These are phyloP conservation scores for Salix arbutifolia DNA, from an alignment of 345 rosid species.

Conservation along the genomic window DNA sequence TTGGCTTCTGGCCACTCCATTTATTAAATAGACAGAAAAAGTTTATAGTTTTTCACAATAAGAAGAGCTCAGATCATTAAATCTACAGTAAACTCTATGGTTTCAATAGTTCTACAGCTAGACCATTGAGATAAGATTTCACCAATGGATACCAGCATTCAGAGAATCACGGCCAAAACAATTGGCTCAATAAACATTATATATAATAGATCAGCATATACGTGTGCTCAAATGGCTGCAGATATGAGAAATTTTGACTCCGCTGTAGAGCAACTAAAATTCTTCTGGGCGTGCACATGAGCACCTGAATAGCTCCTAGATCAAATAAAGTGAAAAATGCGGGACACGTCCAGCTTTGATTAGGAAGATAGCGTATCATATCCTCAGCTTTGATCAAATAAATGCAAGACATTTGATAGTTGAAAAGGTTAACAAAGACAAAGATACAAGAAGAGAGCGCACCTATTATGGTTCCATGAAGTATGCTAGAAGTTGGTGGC, in stretches of 20 bases:
- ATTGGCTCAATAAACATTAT: too few species aligned
- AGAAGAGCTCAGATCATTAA: not conserved
- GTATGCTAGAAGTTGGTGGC: constrained; percentile 58
- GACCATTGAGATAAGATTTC: not conserved
- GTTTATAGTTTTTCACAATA: not conserved
- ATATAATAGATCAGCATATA: too few species aligned
- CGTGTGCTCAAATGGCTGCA: too few species aligned
- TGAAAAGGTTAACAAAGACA: not conserved
- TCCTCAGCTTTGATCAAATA: not conserved
- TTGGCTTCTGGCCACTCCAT: not conserved
- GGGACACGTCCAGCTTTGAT: too few species aligned
- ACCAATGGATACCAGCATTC: not conserved
- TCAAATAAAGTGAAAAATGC: too few species aligned
- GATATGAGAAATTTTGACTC: too few species aligned
- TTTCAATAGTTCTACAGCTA: not conserved
- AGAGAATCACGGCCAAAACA: too few species aligned
- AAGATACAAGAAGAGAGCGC: constrained; percentile 14
- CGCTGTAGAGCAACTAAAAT: too few species aligned
- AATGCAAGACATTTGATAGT: not conserved
- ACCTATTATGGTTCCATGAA: constrained; percentile 90
- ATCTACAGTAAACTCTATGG: not conserved
- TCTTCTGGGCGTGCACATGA: too few species aligned
- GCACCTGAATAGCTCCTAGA: too few species aligned
- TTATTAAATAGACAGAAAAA: not conserved
- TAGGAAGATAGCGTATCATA: not conserved